A percentile compares a stretch with the other conserved stretches of the same genome.
phyloP scores from a whole-genome alignment of 1,139 yeast species.

The Scheffersomyces quercinus region DNA sequence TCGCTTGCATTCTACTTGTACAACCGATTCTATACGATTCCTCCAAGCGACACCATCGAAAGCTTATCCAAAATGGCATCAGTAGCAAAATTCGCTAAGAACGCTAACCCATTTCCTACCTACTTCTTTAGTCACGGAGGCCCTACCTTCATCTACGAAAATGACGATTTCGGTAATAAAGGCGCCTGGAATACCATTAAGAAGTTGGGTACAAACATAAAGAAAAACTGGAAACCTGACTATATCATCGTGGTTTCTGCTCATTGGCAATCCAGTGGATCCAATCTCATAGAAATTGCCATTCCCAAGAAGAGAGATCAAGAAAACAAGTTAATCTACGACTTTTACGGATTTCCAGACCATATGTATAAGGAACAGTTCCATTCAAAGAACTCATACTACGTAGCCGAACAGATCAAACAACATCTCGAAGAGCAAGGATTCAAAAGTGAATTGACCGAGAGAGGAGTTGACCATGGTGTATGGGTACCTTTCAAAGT shows the following conservation, averaged over 20 bases:
- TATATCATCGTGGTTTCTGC: conserved; percentile 69
- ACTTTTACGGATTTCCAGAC: conserved; percentile 70
- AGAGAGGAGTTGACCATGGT: conserved; percentile 78
- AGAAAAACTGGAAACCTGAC: conserved; percentile 55
- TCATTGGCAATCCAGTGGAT: conserved; percentile 64
- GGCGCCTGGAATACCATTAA: conserved; percentile 62
- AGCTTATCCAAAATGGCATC: neutral
- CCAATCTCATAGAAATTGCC: conserved; percentile 49
- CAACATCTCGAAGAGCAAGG: conserved; percentile 42
- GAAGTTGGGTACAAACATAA: conserved; percentile 52
- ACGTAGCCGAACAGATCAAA: conserved; percentile 47
- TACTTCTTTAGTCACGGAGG: conserved; percentile 79
- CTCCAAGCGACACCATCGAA: neutral
- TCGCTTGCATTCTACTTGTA: too few species aligned
- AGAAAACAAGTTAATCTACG: conserved; percentile 57
- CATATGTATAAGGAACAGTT: conserved; percentile 64
- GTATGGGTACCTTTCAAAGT: conserved; percentile 79
- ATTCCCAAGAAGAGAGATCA: conserved; percentile 35
- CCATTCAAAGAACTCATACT: conserved; percentile 44
- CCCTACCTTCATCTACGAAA: conserved; percentile 64
- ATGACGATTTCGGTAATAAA: conserved; percentile 43
- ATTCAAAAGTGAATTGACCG: conserved; percentile 41
- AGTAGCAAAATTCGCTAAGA: conserved; percentile 10
- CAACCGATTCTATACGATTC: too few species aligned
- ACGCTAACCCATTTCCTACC: conserved; percentile 46